Evolutionary conservation across 2,329 filamentous ascomycete species (phyloP), one percentile per base, ranked within the genome.

Genomic region (Daldinia sp.): DNA sequence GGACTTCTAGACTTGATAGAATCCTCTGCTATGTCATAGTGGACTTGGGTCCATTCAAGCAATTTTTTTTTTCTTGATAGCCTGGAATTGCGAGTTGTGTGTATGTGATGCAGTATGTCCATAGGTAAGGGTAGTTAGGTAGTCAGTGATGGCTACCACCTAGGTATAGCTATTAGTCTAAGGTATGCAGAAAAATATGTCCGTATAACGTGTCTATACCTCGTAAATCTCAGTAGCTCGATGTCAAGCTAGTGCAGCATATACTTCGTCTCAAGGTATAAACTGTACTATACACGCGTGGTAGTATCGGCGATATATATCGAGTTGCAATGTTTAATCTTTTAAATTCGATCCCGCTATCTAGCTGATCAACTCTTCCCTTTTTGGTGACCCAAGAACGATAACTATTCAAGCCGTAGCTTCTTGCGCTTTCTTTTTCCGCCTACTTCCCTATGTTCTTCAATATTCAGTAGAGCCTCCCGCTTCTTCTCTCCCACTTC

Each of bases 401-500:
- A 35, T 13, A n/a, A 20, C 62, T 59, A 76, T 41, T 77, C 65
- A 26, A 78, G 66, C 41, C 82, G 80, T 44, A 89, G 75, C 81
- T 88, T 91, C 75, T 86, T 81, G 82, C 87, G 81, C 80, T 90
- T 91, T 74, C 89, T 82, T 83, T 97, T 96, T n/a, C 96, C 96
- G 63, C 92, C 89, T 4, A 98, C 93, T 81, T 98, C 94, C 74
- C 92, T 90, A 10, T 93, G 92, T 81, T 98, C 93, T 79, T 98
- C 96, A 72, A 98, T 93, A 80, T 97, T 93, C 74, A 98, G 80
- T 79, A 95, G 79, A 0, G 95, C 96, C 81, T 98, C 94, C 64
- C 94, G 88, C 86, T 97, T 98, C 87, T 95, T 97, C 84, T 97
- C 93, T n/a, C 92, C 91, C 5, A 99, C 96, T 51, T 93, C 80